Evolutionary conservation across 2,329 filamentous ascomycete genomes (phyloP), one percentile per base, ranked within the genome.

Genomic region (Fusarium verticillioides): DNA sequence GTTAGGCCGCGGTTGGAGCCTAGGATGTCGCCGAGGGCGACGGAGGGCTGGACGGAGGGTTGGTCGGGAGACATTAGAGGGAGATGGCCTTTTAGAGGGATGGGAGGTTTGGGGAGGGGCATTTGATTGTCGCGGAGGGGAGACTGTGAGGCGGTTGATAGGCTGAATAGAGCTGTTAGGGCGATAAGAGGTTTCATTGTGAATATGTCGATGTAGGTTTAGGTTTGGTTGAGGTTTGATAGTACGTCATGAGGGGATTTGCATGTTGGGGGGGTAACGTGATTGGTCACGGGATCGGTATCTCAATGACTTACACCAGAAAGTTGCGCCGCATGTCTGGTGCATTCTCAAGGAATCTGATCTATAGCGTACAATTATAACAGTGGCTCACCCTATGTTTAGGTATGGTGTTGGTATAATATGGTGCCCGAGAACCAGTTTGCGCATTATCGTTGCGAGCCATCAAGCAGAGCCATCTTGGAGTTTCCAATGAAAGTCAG

Each of bases 11-110:
- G 91, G 62, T 94, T 91, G 74, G 91, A 91, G 43, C 93, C 92
- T 73, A 98, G 91, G 39, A 97, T 92, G 82, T 98, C 96, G 46
- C 92, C 93, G 63, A 98, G 89, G 69, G 94, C 90, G 37, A 96
- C 88, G 36, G 84, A 82, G 54, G 85, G 85, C 79, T 78, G 84
- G 62, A 80, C 72, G 39, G 79, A 73, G 52, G 78, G 79, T 10
- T 61, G 52, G 63, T 70, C 44, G 73, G 72, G 60, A 72, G 63
- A 16, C 73, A 81, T 81, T 68, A 76, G 69, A 66, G 77, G 79
- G 42, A 78, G 75, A 44, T 74, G 73, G 58, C 70, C 71, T 66
- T 63, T 70, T 37, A 70, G 69, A 54, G 62, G 74, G 21, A 52
- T 68, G 9, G 60, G 44, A 28, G 66, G 28, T 23, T 47, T 67